These are phyloP conservation scores for Sporothrix brasiliensis DNA, from an alignment of 2,329 filamentous ascomycete species.

Conservation along the genomic window DNA sequence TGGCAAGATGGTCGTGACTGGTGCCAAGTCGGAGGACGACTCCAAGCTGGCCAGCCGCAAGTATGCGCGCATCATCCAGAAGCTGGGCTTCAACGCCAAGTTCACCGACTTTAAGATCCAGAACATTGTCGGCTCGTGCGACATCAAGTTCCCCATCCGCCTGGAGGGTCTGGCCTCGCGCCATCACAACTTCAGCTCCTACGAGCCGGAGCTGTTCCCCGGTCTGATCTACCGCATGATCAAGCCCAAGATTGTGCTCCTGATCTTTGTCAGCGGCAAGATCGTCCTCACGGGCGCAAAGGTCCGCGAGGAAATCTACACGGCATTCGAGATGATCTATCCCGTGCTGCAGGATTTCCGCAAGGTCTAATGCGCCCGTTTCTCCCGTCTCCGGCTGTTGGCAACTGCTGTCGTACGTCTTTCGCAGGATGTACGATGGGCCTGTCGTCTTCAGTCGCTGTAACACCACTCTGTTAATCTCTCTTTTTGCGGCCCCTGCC, in stretches of 20 bases:
- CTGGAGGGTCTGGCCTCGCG: slow-evolving; percentile 95
- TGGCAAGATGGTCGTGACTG: slow-evolving; percentile 99
- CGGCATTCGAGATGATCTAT: slow-evolving; percentile 96
- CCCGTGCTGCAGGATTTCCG: slow-evolving; percentile 70
- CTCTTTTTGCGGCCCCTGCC: neutral
- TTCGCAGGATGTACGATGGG: neutral
- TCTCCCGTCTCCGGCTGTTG: neutral
- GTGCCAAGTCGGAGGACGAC: slow-evolving; percentile 96
- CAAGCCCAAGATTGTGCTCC: slow-evolving; percentile 98
- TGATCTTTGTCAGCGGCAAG: slow-evolving; percentile 98
- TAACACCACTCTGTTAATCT: slow-evolving; percentile 32
- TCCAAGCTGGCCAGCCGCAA: slow-evolving; percentile 96
- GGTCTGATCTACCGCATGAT: slow-evolving; percentile 99
- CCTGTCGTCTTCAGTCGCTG: slow-evolving; percentile 11
- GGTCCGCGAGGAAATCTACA: slow-evolving; percentile 96
- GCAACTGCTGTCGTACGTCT: neutral
- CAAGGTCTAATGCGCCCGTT: slow-evolving; percentile 21
- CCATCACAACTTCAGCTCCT: slow-evolving; percentile 99
- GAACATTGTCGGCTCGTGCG: slow-evolving; percentile 98
- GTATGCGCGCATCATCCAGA: slow-evolving; percentile 99
- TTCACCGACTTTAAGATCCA: slow-evolving; percentile 99
- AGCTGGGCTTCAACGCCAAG: slow-evolving; percentile 98
- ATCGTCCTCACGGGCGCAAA: slow-evolving; percentile 98
- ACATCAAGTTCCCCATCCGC: slow-evolving; percentile 99
- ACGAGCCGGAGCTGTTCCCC: slow-evolving; percentile 95